phyloP scores from a whole-genome alignment of 2,329 filamentous ascomycete genomes.

The Fusarium tupiense region DNA sequence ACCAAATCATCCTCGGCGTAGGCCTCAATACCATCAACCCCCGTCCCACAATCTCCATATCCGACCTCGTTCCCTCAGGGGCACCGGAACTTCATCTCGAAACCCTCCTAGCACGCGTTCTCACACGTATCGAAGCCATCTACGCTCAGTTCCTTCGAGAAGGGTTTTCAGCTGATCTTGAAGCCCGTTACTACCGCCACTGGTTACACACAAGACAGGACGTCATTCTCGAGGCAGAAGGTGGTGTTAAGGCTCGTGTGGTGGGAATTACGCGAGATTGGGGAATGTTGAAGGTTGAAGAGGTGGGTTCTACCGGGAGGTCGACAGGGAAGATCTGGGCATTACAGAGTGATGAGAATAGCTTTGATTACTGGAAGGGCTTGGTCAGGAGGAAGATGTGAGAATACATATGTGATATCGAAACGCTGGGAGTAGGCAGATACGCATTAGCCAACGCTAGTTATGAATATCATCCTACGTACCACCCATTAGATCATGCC shows the following conservation, averaged over 20 bases:
- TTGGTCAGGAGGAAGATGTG: slow-evolving; percentile 82
- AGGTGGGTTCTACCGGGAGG: slow-evolving; percentile 77
- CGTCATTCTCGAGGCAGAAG: slow-evolving; percentile 81
- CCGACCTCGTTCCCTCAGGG: slow-evolving; percentile 69
- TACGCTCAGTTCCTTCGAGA: slow-evolving; percentile 78
- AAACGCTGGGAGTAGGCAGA: too few relatives aligned
- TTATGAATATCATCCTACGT: fast-evolving
- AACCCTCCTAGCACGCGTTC: slow-evolving; percentile 81
- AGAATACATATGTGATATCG: not conserved
- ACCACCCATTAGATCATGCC: not conserved
- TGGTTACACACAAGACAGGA: slow-evolving; percentile 86
- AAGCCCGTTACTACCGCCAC: slow-evolving; percentile 79
- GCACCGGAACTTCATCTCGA: slow-evolving; percentile 74
- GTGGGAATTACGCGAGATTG: slow-evolving; percentile 92
- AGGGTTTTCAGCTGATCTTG: slow-evolving; percentile 79
- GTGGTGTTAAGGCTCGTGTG: slow-evolving; percentile 77
- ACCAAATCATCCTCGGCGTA: slow-evolving; percentile 86
- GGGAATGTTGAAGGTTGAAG: slow-evolving; percentile 86
- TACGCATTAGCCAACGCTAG: too few relatives aligned
- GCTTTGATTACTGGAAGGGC: slow-evolving; percentile 96
- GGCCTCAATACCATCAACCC: slow-evolving; percentile 88
- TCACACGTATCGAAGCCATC: slow-evolving; percentile 80
- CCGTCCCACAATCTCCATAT: slow-evolving; percentile 87
- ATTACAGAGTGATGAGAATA: slow-evolving; percentile 96
- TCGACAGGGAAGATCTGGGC: slow-evolving; percentile 81